Evolutionary conservation across 345 rosid genomes (phyloP).

Genomic region (Carallia brachiata): DNA sequence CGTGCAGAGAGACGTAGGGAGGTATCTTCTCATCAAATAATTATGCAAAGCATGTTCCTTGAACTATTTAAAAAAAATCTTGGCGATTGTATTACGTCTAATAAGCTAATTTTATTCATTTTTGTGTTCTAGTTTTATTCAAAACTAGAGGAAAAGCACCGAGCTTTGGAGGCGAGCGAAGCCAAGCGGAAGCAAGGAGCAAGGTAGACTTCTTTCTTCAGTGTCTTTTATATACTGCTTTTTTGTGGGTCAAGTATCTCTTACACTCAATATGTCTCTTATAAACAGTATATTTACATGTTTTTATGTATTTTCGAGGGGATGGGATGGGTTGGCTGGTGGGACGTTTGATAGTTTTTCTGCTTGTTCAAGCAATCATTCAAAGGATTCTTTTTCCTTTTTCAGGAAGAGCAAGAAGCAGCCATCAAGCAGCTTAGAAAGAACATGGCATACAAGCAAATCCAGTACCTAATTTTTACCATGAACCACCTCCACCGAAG

Average conservation of each 20-base stretch:
- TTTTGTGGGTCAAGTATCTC: background rate
- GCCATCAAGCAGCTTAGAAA: constrained; percentile 88
- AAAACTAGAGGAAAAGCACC: constrained; percentile 81
- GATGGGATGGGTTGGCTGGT: background rate
- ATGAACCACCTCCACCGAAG: constrained; percentile 85
- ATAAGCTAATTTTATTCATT: constrained; percentile 22
- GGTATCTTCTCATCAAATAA: constrained; percentile 34
- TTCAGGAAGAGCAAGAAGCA: constrained; percentile 95
- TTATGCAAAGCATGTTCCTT: constrained; percentile 5
- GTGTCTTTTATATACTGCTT: background rate
- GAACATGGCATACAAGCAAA: constrained; percentile 78
- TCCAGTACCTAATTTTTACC: constrained; percentile 91
- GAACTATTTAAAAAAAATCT: background rate
- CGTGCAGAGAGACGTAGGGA: constrained; percentile 93
- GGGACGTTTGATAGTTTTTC: no score
- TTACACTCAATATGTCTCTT: background rate
- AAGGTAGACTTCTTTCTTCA: constrained; percentile 42
- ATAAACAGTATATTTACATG: background rate
- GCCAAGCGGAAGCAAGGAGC: constrained; percentile 66
- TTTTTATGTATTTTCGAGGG: background rate
- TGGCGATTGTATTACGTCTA: background rate
- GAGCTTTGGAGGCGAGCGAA: constrained; percentile 78
- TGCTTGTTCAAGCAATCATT: background rate
- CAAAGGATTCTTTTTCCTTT: background rate
- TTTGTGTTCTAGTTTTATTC: constrained; percentile 56